Percentiles rank a stretch among this genome's conserved stretches.
Evolutionary conservation across 2,329 filamentous ascomycete genomes (phyloP).

Genomic region (Penicillium capsulatum): DNA sequence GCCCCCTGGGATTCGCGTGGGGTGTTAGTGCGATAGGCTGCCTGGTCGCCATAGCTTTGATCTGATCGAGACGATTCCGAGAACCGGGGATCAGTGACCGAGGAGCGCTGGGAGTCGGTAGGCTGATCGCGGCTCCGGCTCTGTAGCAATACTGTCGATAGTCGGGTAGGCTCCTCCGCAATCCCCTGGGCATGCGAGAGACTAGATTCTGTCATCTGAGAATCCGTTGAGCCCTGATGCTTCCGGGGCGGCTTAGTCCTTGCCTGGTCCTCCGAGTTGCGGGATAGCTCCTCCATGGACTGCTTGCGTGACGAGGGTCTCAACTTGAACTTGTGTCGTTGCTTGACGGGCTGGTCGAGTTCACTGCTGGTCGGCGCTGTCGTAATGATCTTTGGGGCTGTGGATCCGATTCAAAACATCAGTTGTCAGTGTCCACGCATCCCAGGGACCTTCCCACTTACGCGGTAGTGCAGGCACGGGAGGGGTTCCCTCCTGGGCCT

Average conservation of each 20-base stretch:
- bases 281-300: conserved; percentile 30
- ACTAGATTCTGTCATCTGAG: conserved; percentile 27
- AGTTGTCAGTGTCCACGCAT: background rate
- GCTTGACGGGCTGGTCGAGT: conserved; percentile 44
- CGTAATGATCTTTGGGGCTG: conserved; percentile 72
- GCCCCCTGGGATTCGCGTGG: conserved; percentile 57
- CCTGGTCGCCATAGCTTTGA: conserved; percentile 68
- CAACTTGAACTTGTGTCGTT: conserved; percentile 41
- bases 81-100: conserved; percentile 60
- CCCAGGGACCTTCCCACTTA: conserved; percentile 24
- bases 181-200: conserved; percentile 48
- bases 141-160: conserved; percentile 46
- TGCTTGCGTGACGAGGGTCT: conserved; percentile 33
- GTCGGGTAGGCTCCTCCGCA: conserved; percentile 58
- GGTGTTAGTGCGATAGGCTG: conserved; percentile 55
- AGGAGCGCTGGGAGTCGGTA: conserved; percentile 58
- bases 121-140: conserved; percentile 55
- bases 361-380: conserved; percentile 76
- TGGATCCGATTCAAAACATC: conserved; percentile 1
- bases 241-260: conserved; percentile 20
- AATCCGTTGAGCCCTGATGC: conserved; percentile 26
- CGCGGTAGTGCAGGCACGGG: conserved; percentile 40
- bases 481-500: conserved; percentile 54
- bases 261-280: conserved; percentile 14
- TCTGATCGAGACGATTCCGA: conserved; percentile 91